phyloP scores from a whole-genome alignment of 257 asterid genomes.

The Dorcoceras hygrometricum region DNA sequence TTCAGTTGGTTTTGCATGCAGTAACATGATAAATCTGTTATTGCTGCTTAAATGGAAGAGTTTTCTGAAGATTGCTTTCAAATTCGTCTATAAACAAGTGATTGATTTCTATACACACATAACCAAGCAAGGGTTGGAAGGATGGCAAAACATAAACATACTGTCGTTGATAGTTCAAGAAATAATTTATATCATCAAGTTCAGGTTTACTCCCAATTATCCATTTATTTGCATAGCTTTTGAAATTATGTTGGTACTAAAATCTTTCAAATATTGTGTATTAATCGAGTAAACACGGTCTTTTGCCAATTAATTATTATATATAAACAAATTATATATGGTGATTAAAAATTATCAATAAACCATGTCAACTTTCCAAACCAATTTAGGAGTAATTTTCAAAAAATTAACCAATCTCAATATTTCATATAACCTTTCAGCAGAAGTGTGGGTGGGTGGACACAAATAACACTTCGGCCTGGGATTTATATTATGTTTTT shows the following conservation, averaged over 20 bases:
- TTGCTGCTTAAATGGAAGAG: constrained; percentile 1
- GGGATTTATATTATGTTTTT: constrained; percentile 15
- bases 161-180: not conserved
- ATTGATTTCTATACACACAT: not conserved
- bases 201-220: not conserved
- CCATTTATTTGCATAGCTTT: not conserved
- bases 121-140: not conserved
- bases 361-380: too few relatives aligned
- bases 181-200: not conserved
- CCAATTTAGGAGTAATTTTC: too few relatives aligned
- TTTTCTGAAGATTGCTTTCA: constrained; percentile 8
- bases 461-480: too few relatives aligned
- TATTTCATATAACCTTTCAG: too few relatives aligned
- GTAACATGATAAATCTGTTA: not conserved
- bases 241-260: too few relatives aligned
- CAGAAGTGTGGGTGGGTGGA: too few relatives aligned
- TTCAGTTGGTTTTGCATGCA: not conserved
- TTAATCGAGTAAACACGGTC: too few relatives aligned
- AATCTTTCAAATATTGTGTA: too few relatives aligned
- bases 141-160: constrained; percentile 2
- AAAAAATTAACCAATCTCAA: too few relatives aligned
- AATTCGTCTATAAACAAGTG: not conserved
- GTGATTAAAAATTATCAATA: too few relatives aligned
- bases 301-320: too few relatives aligned
- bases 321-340: too few relatives aligned